Conservation (phyloP, 805 yeast species). For the Cyberlindnera mississippiensis region DNA sequence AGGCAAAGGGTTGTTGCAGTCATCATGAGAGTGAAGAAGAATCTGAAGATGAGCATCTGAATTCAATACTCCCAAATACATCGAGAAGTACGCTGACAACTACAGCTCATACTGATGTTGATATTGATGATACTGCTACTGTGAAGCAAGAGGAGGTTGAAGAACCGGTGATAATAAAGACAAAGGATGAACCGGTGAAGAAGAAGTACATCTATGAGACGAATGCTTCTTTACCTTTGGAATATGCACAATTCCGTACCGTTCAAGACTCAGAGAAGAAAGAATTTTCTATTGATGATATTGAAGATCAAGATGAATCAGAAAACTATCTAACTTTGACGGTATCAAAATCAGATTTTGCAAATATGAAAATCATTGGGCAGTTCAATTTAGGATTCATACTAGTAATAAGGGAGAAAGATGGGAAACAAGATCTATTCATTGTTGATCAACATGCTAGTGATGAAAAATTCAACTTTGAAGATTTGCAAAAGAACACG, state of each 20-base stretch:
- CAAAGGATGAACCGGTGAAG: slow-evolving; percentile 17
- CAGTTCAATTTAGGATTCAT: slow-evolving; percentile 96
- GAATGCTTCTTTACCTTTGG: slow-evolving; percentile 1
- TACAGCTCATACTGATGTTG: slow-evolving; percentile 7
- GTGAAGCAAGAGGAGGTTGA: too few relatives aligned
- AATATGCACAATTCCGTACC: slow-evolving; percentile 2
- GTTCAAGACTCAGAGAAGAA: background rate
- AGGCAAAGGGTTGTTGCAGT: too few relatives aligned
- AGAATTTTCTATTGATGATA: slow-evolving; percentile 32
- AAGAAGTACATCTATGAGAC: slow-evolving; percentile 15
- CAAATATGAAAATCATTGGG: slow-evolving; percentile 75
- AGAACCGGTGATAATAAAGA: too few relatives aligned
- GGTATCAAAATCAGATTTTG: slow-evolving; percentile 70
- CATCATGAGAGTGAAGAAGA: slow-evolving; percentile 1
- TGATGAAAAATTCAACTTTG: slow-evolving; percentile 93
- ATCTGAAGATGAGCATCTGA: background rate
- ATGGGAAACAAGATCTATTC: slow-evolving; percentile 64
- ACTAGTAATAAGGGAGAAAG: slow-evolving; percentile 49
- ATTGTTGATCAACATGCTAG: slow-evolving; percentile 97
- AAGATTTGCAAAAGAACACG: slow-evolving; percentile 53
- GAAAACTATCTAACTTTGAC: slow-evolving; percentile 56
- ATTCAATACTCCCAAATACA: too few relatives aligned
- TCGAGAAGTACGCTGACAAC: slow-evolving; percentile 11
- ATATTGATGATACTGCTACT: too few relatives aligned
- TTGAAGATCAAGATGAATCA: slow-evolving; percentile 45